Conservation (phyloP, 2,329 filamentous ascomycete species). For the Scedosporium dehoogii region DNA sequence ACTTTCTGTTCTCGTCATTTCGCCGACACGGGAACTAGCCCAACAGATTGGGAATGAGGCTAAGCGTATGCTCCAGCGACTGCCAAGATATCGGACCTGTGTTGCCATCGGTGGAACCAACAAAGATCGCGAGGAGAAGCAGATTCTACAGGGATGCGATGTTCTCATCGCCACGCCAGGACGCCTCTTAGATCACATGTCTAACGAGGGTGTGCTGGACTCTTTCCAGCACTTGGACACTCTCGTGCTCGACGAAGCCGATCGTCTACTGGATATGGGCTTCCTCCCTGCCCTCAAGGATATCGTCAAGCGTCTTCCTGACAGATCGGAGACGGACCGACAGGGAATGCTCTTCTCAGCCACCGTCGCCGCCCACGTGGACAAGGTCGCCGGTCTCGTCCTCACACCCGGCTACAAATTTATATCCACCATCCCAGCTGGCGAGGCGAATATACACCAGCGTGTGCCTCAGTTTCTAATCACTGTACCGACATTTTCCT, state of each 20-base stretch:
- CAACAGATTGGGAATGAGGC: constrained; percentile 65
- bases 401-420: constrained; percentile 66
- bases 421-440: constrained; percentile 66
- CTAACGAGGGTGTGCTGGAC: constrained; percentile 58
- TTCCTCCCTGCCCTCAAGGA: constrained; percentile 72
- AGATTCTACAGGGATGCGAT: constrained; percentile 63
- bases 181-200: constrained; percentile 67
- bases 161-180: constrained; percentile 76
- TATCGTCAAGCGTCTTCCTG: constrained; percentile 62
- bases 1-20: constrained; percentile 55
- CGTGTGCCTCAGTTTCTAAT: constrained; percentile 66
- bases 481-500: constrained; percentile 57
- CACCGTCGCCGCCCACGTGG: constrained; percentile 70
- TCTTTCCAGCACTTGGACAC: constrained; percentile 63
- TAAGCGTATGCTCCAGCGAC: constrained; percentile 56
- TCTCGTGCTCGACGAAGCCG: constrained; percentile 75
- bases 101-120: constrained; percentile 73
- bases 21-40: constrained; percentile 61
- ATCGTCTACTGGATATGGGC: constrained; percentile 72
- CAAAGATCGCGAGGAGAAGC: constrained; percentile 60
- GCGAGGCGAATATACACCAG: constrained; percentile 68
- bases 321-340: constrained; percentile 45
- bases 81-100: constrained; percentile 68
- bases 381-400: constrained; percentile 60
- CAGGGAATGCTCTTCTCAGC: constrained; percentile 80